Base-by-base conservation (phyloP, 2,329 filamentous ascomycete genomes). In the Thielaviopsis euricoi region DNA sequence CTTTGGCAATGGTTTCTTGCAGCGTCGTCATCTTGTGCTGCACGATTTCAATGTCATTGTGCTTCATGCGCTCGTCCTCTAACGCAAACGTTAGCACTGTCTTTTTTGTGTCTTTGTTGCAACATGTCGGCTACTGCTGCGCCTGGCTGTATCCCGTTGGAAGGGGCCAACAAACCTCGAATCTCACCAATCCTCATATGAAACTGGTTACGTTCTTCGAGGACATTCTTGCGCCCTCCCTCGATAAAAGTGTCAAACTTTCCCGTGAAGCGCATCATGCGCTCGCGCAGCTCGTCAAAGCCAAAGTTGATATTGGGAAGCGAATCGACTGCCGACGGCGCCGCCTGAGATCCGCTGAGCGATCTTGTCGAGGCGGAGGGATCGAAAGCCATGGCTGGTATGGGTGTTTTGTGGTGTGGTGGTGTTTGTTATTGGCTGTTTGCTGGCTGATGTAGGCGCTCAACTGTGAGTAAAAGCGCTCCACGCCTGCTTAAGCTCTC, bases 241-340 rank as follows among this genome's bases (percentile, higher is more conserved):
- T 95, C 91, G 62, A 98, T 96, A 65, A 96, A 97, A 0, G 84
- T 83, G 68, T 98, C 93, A 65, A 98, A 98, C 64, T 82, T 86
- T 9, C 82, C 79, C 0, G 87, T 96, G 69, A 98, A 98, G 62
- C 87, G 88, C 57, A 85, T 80, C 93, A 98, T 97, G 71, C 89
- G 87, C 66, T 91, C 89, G 71, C 91, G 90, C 67, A 98, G 73
- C 64, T 96, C 89, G 65, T 97, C 90, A 70, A 97, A 97, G 60
- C 89, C 89, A 70, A 98, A 97, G 71, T 95, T 89, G 70, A 95
- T 87, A 68, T 79, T 87, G 40, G 93, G 93, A 9, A 98, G 81
- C 54, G 82, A 81, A 68, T 89, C 86, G 49, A 83, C 85, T 73
- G 87, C 81, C 6, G 83, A 86, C 15, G 82, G 79, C 49, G 76